These are phyloP conservation scores for Apophysomyces variabilis DNA, from an alignment of 371 early-diverging fungal species.

Conservation along the genomic window DNA sequence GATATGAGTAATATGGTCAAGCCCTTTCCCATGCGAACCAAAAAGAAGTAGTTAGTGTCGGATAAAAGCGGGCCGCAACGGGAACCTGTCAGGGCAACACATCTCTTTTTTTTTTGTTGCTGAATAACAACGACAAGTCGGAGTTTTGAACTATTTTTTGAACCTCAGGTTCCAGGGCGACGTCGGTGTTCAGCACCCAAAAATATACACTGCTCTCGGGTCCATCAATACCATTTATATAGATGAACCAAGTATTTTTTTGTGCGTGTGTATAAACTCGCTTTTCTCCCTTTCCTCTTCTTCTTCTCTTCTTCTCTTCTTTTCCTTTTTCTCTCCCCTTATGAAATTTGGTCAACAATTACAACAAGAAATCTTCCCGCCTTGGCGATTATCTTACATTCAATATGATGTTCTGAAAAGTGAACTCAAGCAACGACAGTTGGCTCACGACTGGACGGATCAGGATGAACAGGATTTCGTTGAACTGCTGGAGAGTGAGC, in stretches of 20 bases:
- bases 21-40: neutral
- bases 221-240: too few species aligned
- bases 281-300: conserved; percentile 13
- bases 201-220: neutral
- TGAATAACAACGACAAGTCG: neutral
- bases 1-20: too few species aligned
- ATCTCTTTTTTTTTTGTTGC: neutral
- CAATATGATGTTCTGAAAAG: conserved; percentile 90
- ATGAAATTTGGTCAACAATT: conserved; percentile 55
- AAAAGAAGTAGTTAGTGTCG: neutral
- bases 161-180: neutral
- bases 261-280: conserved; percentile 8
- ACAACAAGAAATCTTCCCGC: conserved; percentile 47
- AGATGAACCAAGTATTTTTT: too few species aligned
- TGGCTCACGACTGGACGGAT: conserved; percentile 62
- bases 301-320: conserved; percentile 15
- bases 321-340: conserved; percentile 7
- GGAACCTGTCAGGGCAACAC: too few species aligned
- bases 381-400: conserved; percentile 91
- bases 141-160: neutral
- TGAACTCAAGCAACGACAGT: conserved; percentile 68
- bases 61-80: conserved; percentile 9
- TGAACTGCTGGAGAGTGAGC: conserved; percentile 81
- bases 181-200: conserved; percentile 3
- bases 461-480: conserved; percentile 83